These are phyloP conservation scores for Chrysanthemum makinoi DNA, from an alignment of 129 eudicot genomes.

Conservation along the genomic window DNA sequence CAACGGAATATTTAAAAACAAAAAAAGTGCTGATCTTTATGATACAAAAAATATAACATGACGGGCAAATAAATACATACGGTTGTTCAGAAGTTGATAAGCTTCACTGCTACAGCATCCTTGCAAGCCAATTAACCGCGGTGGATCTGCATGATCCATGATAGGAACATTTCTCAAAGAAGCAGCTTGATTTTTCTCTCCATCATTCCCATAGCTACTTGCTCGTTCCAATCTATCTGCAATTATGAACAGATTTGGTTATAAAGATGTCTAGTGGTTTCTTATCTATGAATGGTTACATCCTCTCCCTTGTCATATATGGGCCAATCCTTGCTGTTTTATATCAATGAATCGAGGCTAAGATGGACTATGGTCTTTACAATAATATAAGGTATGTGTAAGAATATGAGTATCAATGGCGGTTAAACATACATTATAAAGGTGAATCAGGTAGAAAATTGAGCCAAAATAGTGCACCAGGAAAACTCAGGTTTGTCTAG, in stretches of 20 bases:
- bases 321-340: too few relatives aligned
- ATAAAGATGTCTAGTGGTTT: constrained; percentile 4
- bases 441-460: too few relatives aligned
- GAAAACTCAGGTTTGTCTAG: too few relatives aligned
- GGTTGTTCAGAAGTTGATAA: constrained; percentile 69
- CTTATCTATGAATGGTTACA: neutral
- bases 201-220: constrained; percentile 51
- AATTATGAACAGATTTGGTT: neutral
- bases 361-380: too few relatives aligned
- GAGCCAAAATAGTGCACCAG: too few relatives aligned
- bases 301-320: too few relatives aligned
- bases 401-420: too few relatives aligned
- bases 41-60: neutral
- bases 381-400: too few relatives aligned
- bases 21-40: too few relatives aligned
- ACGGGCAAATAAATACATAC: constrained; percentile 39
- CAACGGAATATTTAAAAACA: too few relatives aligned
- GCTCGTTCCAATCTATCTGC: constrained; percentile 45
- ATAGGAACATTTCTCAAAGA: constrained; percentile 17
- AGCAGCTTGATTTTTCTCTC: constrained; percentile 51
- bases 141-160: constrained; percentile 54
- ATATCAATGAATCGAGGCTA: too few relatives aligned
- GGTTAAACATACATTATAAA: too few relatives aligned
- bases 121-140: constrained; percentile 55
- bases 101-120: constrained; percentile 86